Conservation (phyloP, 208 protist species). For the Leishmania major region DNA sequence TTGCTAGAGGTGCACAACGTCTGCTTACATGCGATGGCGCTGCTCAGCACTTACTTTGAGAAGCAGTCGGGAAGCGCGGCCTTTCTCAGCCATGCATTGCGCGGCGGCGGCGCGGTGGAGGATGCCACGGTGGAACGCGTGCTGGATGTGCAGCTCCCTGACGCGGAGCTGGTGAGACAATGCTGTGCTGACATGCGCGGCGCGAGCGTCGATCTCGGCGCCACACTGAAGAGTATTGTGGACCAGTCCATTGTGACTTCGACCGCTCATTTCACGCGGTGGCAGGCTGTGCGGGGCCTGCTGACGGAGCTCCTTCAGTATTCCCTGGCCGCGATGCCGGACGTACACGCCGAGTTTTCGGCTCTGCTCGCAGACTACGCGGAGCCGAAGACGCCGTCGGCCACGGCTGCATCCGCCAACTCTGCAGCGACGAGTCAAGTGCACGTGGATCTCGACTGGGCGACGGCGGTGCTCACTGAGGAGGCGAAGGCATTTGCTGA, state of each 20-base stretch:
- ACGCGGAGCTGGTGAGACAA: conserved; percentile 13
- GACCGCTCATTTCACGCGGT: conserved; percentile 1
- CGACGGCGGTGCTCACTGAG: conserved; percentile 8
- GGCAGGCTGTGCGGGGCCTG: conserved; percentile 16
- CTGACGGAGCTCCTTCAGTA: conserved; percentile 12
- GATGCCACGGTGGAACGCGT: conserved; percentile 37
- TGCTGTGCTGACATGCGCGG: background rate
- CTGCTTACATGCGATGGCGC: conserved; percentile 33
- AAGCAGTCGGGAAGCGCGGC: conserved; percentile 29
- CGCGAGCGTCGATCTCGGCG: background rate
- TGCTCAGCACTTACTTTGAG: conserved; percentile 40
- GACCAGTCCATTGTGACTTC: background rate
- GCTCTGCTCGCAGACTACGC: conserved; percentile 17
- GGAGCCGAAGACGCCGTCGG: background rate
- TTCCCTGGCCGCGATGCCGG: background rate
- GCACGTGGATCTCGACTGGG: conserved; percentile 6
- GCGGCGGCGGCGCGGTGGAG: conserved; percentile 33
- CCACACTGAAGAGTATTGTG: background rate
- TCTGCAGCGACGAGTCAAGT: background rate
- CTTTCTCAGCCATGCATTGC: conserved; percentile 33
- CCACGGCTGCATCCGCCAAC: background rate
- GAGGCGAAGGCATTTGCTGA: conserved; percentile 18
- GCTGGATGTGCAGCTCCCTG: conserved; percentile 35
- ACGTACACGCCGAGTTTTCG: background rate
- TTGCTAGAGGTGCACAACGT: conserved; percentile 36